A percentile compares a stretch with the other conserved stretches of the same genome.
Conservation (phyloP, 345 rosid genomes). For the Citrus trifoliata region DNA sequence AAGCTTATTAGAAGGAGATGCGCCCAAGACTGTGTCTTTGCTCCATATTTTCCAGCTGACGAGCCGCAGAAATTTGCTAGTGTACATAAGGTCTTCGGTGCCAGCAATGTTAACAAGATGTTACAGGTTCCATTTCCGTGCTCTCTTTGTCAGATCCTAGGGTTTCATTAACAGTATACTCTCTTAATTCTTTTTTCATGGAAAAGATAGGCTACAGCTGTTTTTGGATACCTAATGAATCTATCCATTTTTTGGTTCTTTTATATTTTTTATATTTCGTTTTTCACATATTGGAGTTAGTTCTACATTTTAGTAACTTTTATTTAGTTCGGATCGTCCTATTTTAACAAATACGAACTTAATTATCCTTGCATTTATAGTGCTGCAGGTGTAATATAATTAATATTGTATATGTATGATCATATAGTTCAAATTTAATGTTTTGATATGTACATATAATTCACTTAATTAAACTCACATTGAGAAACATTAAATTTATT, state of each 20-base stretch:
- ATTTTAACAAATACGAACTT: too few species aligned
- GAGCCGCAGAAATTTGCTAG: conserved; percentile 86
- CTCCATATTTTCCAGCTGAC: conserved; percentile 88
- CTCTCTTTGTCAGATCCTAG: not conserved
- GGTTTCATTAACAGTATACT: not conserved
- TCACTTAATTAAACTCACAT: too few species aligned
- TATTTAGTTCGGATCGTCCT: not conserved
- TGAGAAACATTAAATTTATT: too few species aligned
- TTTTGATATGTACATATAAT: too few species aligned
- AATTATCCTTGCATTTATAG: too few species aligned
- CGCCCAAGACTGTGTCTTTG: conserved; percentile 70
- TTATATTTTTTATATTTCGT: too few species aligned
- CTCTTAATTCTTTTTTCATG: not conserved
- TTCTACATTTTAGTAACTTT: too few species aligned
- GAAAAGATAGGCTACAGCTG: not conserved
- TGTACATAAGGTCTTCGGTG: conserved; percentile 90
- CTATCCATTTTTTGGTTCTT: too few species aligned
- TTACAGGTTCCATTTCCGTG: conserved; percentile 52
- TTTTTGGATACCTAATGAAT: not conserved
- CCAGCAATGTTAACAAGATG: conserved; percentile 94
- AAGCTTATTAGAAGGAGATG: conserved; percentile 86
- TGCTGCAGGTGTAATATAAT: too few species aligned
- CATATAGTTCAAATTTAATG: too few species aligned
- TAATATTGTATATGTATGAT: too few species aligned
- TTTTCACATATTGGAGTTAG: not conserved